Evolutionary conservation across 2,329 filamentous ascomycete genomes (phyloP).

Genomic region (Parascedosporium putredinis): DNA sequence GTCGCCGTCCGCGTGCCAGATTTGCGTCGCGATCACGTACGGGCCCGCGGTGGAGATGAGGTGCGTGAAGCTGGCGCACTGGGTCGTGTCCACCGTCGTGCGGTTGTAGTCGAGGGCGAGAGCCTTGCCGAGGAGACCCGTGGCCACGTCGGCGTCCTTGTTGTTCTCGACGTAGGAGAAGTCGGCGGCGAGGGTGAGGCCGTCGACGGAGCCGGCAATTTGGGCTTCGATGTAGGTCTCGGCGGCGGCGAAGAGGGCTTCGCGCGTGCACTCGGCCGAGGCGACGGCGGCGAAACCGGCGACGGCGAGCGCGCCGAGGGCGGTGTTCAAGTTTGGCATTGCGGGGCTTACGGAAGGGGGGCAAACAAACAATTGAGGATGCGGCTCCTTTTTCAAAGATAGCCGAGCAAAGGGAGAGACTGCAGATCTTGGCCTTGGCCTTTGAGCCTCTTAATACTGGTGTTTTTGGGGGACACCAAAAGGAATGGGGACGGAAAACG

Average conservation of each 20-base stretch:
- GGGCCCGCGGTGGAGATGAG: conserved; percentile 5
- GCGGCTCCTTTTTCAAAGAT: too few species aligned
- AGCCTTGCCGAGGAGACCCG: conserved; percentile 2
- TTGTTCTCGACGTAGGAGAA: conserved; percentile 5
- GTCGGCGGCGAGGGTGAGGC: not conserved
- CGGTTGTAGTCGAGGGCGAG: conserved; percentile 6
- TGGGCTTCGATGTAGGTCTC: conserved; percentile 8
- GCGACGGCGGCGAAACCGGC: not conserved
- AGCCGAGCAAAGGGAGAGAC: too few species aligned
- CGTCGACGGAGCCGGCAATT: not conserved
- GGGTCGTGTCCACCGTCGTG: conserved; percentile 6
- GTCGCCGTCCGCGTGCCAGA: conserved; percentile 3
- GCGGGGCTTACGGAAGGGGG: too few species aligned
- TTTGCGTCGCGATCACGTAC: conserved; percentile 7
- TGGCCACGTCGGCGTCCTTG: not conserved
- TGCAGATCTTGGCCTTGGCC: too few species aligned
- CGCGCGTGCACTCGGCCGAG: conserved; percentile 5
- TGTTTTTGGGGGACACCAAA: not conserved
- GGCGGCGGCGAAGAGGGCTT: conserved; percentile 7
- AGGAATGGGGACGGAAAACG: too few species aligned
- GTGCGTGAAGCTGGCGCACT: conserved; percentile 7
- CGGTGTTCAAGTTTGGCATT: not conserved
- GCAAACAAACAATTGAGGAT: too few species aligned
- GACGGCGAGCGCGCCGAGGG: not conserved
- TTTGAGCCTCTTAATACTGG: too few species aligned